Conservation (phyloP, 2,329 filamentous ascomycete species). For the Fusarium floridanum region DNA sequence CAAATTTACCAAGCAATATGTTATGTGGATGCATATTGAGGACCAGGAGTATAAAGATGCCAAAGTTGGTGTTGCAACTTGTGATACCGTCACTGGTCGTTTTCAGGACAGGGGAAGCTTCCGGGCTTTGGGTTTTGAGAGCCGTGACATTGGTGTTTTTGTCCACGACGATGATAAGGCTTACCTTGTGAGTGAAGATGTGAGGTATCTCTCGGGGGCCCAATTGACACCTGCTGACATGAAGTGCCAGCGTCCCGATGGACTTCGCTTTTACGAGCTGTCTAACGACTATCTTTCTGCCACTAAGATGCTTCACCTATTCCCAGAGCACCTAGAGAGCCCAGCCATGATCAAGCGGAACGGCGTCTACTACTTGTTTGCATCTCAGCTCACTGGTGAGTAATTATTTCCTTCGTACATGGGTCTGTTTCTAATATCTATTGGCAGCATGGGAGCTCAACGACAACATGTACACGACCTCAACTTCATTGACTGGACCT, state of each 20-base stretch:
- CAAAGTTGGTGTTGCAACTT: conserved; percentile 72
- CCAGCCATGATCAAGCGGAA: conserved; percentile 72
- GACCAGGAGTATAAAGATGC: conserved; percentile 70
- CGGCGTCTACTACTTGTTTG: conserved; percentile 74
- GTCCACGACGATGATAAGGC: conserved; percentile 70
- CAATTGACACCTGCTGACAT: neutral
- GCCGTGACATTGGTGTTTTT: conserved; percentile 70
- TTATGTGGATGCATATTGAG: conserved; percentile 78
- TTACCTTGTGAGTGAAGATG: conserved; percentile 72
- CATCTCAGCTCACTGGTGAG: conserved; percentile 60
- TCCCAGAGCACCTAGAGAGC: conserved; percentile 67
- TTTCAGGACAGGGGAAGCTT: conserved; percentile 58
- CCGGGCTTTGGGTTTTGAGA: conserved; percentile 50
- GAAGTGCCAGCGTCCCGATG: conserved; percentile 61
- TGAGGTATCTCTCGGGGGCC: conserved; percentile 46
- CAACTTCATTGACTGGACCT: conserved; percentile 62
- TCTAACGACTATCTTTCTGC: conserved; percentile 68
- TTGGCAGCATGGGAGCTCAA: conserved; percentile 64
- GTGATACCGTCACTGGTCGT: conserved; percentile 68
- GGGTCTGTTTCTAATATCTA: neutral
- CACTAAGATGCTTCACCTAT: conserved; percentile 62
- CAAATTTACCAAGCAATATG: conserved; percentile 70
- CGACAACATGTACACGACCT: conserved; percentile 64
- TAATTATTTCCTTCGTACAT: too few relatives aligned
- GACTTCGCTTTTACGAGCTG: conserved; percentile 69